Conservation (phyloP, 2,329 filamentous ascomycete genomes). For the Metarhizium guizhouense region DNA sequence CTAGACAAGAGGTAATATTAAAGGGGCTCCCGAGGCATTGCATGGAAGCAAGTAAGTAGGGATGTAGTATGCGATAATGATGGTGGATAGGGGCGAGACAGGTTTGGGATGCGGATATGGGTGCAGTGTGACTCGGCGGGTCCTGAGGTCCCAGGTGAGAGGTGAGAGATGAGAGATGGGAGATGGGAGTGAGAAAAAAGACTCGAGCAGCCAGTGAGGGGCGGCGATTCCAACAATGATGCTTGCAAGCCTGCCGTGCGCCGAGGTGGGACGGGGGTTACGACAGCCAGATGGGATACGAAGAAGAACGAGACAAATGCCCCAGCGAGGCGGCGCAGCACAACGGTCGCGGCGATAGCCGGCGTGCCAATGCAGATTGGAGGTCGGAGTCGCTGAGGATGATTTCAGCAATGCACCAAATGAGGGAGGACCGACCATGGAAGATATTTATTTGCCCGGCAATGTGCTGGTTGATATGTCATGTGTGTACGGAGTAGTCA, state of each 20-base stretch:
- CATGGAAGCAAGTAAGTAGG: slow-evolving; percentile 3
- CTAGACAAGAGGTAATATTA: no score
- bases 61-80: background rate
- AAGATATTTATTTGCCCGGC: background rate
- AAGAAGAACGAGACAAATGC: background rate
- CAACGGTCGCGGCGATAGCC: background rate
- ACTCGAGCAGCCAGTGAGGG: background rate
- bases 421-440: background rate
- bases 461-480: no score
- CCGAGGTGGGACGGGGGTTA: background rate
- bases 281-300: background rate
- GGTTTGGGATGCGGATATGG: background rate
- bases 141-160: background rate
- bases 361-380: no score
- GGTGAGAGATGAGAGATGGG: background rate
- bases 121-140: background rate
- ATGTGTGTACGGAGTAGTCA: no score
- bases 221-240: background rate
- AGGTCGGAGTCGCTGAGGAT: background rate
- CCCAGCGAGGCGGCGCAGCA: background rate
- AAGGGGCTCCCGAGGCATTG: no score
- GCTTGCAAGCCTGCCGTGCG: background rate
- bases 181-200: background rate
- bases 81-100: background rate
- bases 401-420: background rate